Evolutionary conservation across 202 grass and related monocot species (phyloP), one percentile per base, ranked within the genome.

Genomic region (Dendrocalamus latiflorus): DNA sequence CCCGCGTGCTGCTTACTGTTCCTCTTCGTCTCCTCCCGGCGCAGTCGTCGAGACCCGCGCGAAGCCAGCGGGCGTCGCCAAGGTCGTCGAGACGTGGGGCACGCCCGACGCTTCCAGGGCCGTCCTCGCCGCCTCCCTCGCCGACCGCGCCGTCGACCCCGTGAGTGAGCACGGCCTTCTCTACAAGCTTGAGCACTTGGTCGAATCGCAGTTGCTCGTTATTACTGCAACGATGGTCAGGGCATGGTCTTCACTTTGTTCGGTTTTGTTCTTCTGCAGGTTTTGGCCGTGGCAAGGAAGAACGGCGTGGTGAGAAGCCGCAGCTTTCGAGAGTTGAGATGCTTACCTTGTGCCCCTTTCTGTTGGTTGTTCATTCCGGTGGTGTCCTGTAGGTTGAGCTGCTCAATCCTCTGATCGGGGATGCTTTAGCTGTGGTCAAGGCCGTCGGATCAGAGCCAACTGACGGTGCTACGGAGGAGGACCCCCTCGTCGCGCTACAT

Each of bases 61-160:
- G 28, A 94, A 85, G 44, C 83, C 83, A 8, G 85, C 79, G 5
- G 87, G 93, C 28, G 83, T 75, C 66, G 85, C 87, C 15, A 95
- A 92, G 91, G 71, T 99, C 49, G 93, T 99, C 6, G 91, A 94
- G 12, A 96, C 89, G 30, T 99, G 96, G 93, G 96, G 96, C 68
- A 60, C 76, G 7, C 91, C 93, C 0, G 96, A 99, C 70, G 93
- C 91, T 28, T 92, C 88, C 7, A 85, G 89, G 28, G 69, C 64
- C 64, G 81, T 96, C 56, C 74, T 94, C 77, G 84, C 75, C 12
- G 84, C 93, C 60, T 95, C 96, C 22, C 89, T 89, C 22, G 83
- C 88, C 75, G 93, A 91, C 76, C 77, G 87, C 6, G 67, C 78
- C 7, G 73, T 75, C 71, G 65, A 99, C 77, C 89, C 97, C 7